Evolutionary conservation across 2,329 filamentous ascomycete genomes (phyloP).

Genomic region (Monilinia fructicola): DNA sequence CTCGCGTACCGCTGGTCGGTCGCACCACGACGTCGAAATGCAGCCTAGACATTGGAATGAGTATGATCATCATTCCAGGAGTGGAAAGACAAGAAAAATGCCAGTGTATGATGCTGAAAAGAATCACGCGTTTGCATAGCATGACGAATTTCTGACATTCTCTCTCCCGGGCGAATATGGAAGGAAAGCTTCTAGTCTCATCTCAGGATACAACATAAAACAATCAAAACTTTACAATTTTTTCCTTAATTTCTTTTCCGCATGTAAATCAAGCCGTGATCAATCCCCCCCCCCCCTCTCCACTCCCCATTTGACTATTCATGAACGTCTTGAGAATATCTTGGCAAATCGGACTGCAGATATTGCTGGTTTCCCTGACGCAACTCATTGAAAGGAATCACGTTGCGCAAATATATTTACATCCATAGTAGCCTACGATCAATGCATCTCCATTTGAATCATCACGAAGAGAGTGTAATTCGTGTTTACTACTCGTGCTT

Average conservation of each 20-base stretch:
- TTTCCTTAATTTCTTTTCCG: neutral
- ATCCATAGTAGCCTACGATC: no score
- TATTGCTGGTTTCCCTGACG: no score
- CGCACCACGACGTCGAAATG: conserved; percentile 16
- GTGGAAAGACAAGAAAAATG: neutral
- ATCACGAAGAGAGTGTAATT: no score
- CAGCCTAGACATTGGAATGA: conserved; percentile 11
- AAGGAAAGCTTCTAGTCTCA: neutral
- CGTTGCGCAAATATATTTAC: no score
- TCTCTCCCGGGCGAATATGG: neutral
- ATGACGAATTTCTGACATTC: neutral
- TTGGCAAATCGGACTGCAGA: no score
- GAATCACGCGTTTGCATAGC: neutral
- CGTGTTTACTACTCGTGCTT: no score
- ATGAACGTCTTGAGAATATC: no score
- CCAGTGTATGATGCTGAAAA: neutral
- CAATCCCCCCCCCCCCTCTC: neutral
- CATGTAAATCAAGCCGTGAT: neutral
- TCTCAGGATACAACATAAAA: neutral
- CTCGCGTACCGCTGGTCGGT: conserved; percentile 14
- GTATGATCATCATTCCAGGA: neutral
- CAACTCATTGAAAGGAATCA: no score
- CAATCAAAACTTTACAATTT: neutral
- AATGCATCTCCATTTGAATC: no score
- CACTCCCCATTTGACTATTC: no score